Percentiles rank a stretch among this genome's conserved stretches.
These are phyloP conservation scores for Rhodamnia rubescens DNA, from an alignment of 345 rosid species.

Conservation along the genomic window DNA sequence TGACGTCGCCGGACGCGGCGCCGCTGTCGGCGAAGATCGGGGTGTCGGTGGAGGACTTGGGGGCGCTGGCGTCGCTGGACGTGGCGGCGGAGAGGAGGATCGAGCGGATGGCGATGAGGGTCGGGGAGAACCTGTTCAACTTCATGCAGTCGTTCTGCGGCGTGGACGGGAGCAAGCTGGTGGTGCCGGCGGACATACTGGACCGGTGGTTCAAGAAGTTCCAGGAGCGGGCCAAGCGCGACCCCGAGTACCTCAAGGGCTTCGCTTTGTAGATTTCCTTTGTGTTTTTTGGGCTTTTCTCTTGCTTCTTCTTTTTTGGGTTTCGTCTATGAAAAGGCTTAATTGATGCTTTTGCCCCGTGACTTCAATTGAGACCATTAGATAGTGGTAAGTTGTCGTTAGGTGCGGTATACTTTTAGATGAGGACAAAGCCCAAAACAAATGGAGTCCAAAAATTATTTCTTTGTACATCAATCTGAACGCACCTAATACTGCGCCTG, in stretches of 20 bases:
- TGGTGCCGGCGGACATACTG: slow-evolving; percentile 92
- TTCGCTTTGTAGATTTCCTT: slow-evolving; percentile 35
- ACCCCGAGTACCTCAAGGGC: slow-evolving; percentile 69
- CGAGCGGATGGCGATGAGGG: slow-evolving; percentile 84
- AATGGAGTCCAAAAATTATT: too few relatives aligned
- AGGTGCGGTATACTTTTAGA: too few relatives aligned
- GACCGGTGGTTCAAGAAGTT: slow-evolving; percentile 98
- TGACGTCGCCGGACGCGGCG: slow-evolving; percentile 48
- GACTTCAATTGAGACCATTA: neutral
- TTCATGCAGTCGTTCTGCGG: slow-evolving; percentile 99
- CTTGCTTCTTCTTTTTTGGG: neutral
- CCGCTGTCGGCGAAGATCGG: slow-evolving; percentile 78
- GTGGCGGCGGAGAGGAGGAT: slow-evolving; percentile 60
- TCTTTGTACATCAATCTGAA: neutral
- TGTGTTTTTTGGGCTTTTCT: neutral
- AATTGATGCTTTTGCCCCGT: neutral
- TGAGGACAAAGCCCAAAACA: too few relatives aligned
- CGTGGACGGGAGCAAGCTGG: slow-evolving; percentile 67
- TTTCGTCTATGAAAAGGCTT: neutral
- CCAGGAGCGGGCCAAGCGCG: slow-evolving; percentile 85
- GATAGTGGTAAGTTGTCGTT: neutral
- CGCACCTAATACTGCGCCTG: neutral
- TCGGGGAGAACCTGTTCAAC: slow-evolving; percentile 88
- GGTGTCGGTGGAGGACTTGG: slow-evolving; percentile 66
- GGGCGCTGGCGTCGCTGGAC: slow-evolving; percentile 61